These are phyloP conservation scores for Torulaspora indica DNA, from an alignment of 805 yeast genomes.

Conservation along the genomic window DNA sequence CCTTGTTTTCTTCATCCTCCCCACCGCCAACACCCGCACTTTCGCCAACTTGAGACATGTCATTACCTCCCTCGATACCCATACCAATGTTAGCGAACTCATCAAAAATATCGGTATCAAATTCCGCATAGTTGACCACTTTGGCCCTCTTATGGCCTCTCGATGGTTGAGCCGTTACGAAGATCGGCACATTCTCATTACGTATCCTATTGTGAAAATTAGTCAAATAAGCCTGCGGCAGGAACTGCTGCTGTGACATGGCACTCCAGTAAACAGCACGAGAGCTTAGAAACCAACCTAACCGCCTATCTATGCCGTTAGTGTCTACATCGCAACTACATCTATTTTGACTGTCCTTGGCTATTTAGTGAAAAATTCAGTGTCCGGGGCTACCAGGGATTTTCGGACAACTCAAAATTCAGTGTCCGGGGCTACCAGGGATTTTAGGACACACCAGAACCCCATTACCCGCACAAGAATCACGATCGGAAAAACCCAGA, in stretches of 20 bases:
- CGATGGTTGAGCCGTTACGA: slow-evolving; percentile 68
- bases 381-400: not conserved
- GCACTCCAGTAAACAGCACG: not conserved
- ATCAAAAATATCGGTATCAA: slow-evolving; percentile 57
- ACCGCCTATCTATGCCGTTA: too few relatives aligned
- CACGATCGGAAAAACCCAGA: slow-evolving; percentile 3
- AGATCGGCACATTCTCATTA: slow-evolving; percentile 67
- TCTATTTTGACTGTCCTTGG: not conserved
- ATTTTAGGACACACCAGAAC: too few relatives aligned
- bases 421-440: not conserved
- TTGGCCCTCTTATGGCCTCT: slow-evolving; percentile 73
- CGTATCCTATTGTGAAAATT: slow-evolving; percentile 69
- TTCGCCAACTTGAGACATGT: slow-evolving; percentile 7
- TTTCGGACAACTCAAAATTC: too few relatives aligned
- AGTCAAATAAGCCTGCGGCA: slow-evolving; percentile 77
- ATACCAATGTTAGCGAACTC: slow-evolving; percentile 39
- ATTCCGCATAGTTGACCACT: slow-evolving; percentile 78
- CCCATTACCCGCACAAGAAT: not conserved
- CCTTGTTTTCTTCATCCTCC: slow-evolving; percentile 10
- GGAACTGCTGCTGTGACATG: slow-evolving; percentile 25
- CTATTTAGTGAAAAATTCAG: not conserved
- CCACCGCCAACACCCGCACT: slow-evolving; percentile 8
- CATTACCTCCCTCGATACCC: slow-evolving; percentile 10
- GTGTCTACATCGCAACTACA: too few relatives aligned
- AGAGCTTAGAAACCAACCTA: too few relatives aligned